These are phyloP conservation scores for Penicillium sclerotigenum DNA, from an alignment of 2,329 filamentous ascomycete species.

Conservation along the genomic window DNA sequence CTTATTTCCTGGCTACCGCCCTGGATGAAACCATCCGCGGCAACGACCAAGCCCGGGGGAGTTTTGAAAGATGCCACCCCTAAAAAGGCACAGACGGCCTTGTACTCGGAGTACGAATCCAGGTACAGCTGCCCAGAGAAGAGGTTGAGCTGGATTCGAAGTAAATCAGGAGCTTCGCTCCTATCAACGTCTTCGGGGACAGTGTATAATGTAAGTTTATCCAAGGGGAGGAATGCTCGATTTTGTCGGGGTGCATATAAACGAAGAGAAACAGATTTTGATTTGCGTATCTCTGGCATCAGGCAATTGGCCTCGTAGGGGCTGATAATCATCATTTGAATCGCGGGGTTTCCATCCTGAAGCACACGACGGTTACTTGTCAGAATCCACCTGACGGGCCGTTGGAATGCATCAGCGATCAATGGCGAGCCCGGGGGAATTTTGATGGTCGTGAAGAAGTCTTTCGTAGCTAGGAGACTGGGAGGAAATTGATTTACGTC, in stretches of 20 bases:
- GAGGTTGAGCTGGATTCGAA: constrained; percentile 56
- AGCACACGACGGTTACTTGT: constrained; percentile 19
- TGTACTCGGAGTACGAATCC: constrained; percentile 53
- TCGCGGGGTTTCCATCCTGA: background rate
- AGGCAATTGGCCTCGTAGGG: constrained; percentile 59
- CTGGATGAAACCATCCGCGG: constrained; percentile 11
- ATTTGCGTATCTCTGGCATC: constrained; percentile 39
- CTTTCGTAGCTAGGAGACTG: constrained; percentile 48
- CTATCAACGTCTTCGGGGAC: constrained; percentile 27
- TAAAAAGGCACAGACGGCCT: constrained; percentile 22
- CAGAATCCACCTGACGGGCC: constrained; percentile 56
- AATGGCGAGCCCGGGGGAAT: background rate
- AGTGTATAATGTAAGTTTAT: constrained; percentile 48
- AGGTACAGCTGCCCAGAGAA: constrained; percentile 69
- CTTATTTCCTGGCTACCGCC: constrained; percentile 14
- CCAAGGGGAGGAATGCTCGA: constrained; percentile 29
- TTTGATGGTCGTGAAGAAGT: constrained; percentile 51
- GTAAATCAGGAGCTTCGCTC: constrained; percentile 18
- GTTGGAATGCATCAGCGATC: constrained; percentile 48
- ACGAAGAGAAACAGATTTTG: constrained; percentile 44
- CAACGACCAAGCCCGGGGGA: constrained; percentile 25
- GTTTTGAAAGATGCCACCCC: constrained; percentile 19
- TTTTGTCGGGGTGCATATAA: constrained; percentile 51
- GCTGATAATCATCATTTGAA: constrained; percentile 55
- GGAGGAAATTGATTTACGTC: constrained; percentile 31